Conservation (phyloP, 2,329 filamentous ascomycete species). For the Alternaria dauci region DNA sequence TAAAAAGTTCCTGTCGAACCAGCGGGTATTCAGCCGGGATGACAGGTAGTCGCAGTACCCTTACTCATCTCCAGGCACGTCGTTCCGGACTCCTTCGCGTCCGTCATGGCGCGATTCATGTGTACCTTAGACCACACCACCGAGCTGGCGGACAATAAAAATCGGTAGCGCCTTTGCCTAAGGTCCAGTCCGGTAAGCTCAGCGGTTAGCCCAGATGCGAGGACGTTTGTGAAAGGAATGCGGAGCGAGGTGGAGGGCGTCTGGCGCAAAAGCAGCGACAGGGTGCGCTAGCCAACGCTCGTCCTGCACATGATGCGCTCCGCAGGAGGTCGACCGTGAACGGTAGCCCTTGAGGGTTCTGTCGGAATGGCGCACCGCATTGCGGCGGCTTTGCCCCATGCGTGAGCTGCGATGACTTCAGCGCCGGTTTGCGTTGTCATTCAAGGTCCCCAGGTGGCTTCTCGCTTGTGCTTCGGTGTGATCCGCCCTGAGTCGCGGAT, state of each 20-base stretch:
- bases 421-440: constrained; percentile 6
- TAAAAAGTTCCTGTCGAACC: constrained; percentile 36
- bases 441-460: background rate
- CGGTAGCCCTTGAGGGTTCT: constrained; percentile 18
- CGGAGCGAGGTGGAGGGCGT: constrained; percentile 5
- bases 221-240: constrained; percentile 17
- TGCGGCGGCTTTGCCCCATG: constrained; percentile 18
- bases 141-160: constrained; percentile 38
- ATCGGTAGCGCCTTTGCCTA: constrained; percentile 28
- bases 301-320: constrained; percentile 27
- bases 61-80: constrained; percentile 39
- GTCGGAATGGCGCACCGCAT: constrained; percentile 32
- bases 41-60: constrained; percentile 14
- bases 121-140: constrained; percentile 19
- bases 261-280: constrained; percentile 35
- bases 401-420: constrained; percentile 20
- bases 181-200: constrained; percentile 34
- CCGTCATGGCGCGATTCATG: constrained; percentile 14
- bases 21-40: constrained; percentile 27
- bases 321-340: constrained; percentile 24
- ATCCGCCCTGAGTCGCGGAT: constrained; percentile 21
- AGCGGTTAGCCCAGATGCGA: constrained; percentile 23
- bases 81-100: constrained; percentile 35
- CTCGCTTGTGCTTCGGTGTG: constrained; percentile 11
- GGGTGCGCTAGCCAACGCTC: constrained; percentile 25